Percentiles rank a stretch among this genome's conserved stretches.
phyloP scores from a whole-genome alignment of 768 basidiomycete species.

The Rhizopogon rudus region DNA sequence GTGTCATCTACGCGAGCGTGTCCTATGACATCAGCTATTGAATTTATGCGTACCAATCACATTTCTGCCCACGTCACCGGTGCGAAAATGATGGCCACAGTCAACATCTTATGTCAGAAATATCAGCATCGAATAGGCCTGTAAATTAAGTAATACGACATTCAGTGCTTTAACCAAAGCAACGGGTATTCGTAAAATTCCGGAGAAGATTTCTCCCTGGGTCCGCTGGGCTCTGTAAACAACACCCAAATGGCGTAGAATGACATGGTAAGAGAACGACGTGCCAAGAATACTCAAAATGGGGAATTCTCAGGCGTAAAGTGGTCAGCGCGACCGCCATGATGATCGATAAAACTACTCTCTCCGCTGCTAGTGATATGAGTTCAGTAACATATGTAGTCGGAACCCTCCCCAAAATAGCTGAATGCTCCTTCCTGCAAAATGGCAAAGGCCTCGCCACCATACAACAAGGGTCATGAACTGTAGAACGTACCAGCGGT shows the following conservation, averaged over 20 bases:
- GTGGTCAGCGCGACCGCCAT: neutral
- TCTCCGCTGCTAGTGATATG: neutral
- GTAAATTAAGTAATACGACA: neutral
- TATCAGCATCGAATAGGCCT: neutral
- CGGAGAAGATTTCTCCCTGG: neutral
- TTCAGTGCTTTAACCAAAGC: neutral
- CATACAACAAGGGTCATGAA: neutral
- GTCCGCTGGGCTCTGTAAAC: neutral
- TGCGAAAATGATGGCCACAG: neutral
- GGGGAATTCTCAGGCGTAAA: neutral
- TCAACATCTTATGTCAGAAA: neutral
- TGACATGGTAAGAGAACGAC: neutral
- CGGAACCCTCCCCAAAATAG: neutral
- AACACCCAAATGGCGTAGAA: neutral
- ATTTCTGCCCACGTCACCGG: neutral
- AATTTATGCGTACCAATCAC: neutral
- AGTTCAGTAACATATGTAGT: neutral
- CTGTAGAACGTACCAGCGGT: slow-evolving; percentile 63
- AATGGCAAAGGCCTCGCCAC: neutral
- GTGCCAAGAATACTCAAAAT: neutral
- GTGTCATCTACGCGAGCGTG: no score
- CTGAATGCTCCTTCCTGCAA: neutral
- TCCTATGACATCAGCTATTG: no score
- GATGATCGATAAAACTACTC: neutral
- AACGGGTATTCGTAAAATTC: neutral